A percentile compares a stretch with the other conserved stretches of the same genome.
Evolutionary conservation across 352 stramenopile genomes (phyloP).

Genomic region (Phytopythium ostracodes): DNA sequence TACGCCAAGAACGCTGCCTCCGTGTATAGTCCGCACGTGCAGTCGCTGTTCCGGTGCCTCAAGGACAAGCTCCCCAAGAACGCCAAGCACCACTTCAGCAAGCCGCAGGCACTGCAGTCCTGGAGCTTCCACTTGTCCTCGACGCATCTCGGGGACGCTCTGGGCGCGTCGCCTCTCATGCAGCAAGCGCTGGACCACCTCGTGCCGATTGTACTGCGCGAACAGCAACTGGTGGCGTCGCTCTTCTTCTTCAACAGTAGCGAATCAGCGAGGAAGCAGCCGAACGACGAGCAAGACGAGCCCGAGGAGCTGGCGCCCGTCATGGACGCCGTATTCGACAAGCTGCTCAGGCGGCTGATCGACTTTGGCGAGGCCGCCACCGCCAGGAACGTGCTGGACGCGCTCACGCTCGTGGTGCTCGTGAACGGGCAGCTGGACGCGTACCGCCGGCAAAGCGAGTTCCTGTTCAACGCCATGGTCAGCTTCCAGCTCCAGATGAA

Average conservation of each 20-base stretch:
- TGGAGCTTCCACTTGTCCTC: conserved; percentile 62
- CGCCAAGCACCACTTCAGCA: conserved; percentile 46
- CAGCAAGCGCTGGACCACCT: conserved; percentile 70
- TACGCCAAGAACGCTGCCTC: conserved; percentile 50
- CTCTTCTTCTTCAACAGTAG: conserved; percentile 37
- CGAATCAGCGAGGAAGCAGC: conserved; percentile 1
- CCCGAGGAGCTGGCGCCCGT: conserved; percentile 47
- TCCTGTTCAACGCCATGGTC: conserved; percentile 65
- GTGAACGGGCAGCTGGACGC: conserved; percentile 38
- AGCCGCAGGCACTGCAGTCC: conserved; percentile 57
- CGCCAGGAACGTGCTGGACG: conserved; percentile 59
- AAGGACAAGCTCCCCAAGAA: conserved; percentile 53
- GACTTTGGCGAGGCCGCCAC: conserved; percentile 68
- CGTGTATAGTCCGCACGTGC: conserved; percentile 51
- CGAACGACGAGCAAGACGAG: conserved; percentile 9
- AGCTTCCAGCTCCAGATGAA: conserved; percentile 82
- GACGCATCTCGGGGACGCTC: conserved; percentile 44
- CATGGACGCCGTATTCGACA: conserved; percentile 73
- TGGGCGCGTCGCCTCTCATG: conserved; percentile 53
- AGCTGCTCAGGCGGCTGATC: conserved; percentile 58
- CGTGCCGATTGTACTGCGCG: conserved; percentile 44
- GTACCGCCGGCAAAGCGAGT: conserved; percentile 48
- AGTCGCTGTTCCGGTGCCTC: conserved; percentile 55
- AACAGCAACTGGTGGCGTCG: conserved; percentile 38
- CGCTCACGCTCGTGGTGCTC: conserved; percentile 52